phyloP scores from a whole-genome alignment of 495 filamentous ascomycete species.

The Penicillium parvum region DNA sequence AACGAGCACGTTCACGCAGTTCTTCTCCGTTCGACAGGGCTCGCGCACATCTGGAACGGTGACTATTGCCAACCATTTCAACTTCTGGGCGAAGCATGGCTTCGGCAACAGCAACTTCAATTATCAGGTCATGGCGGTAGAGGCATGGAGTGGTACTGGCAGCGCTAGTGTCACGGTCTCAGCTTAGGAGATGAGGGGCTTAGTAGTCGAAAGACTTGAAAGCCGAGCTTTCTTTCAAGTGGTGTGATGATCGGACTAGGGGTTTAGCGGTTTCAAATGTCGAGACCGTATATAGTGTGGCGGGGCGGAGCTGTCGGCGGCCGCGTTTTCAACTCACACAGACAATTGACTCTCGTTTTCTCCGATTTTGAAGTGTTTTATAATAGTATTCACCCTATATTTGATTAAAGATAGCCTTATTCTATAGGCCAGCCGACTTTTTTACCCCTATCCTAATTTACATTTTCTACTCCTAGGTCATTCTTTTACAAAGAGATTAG shows the following conservation, averaged over 20 bases:
- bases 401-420: too few relatives aligned
- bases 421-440: too few relatives aligned
- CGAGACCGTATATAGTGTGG: constrained; percentile 5
- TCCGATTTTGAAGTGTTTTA: too few relatives aligned
- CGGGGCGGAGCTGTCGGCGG: constrained; percentile 3
- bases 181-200: constrained; percentile 3
- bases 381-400: too few relatives aligned
- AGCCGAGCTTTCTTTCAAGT: constrained; percentile 2
- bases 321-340: not conserved
- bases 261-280: not conserved
- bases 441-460: too few relatives aligned
- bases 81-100: constrained; percentile 13
- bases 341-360: not conserved
- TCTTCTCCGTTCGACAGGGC: constrained; percentile 12
- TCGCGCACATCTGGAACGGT: constrained; percentile 15
- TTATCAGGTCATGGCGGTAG: constrained; percentile 10
- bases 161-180: constrained; percentile 12
- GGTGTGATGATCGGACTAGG: constrained; percentile 1
- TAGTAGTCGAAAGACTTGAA: constrained; percentile 1
- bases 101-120: constrained; percentile 11
- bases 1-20: constrained; percentile 16
- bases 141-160: constrained; percentile 11
- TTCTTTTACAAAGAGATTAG: too few relatives aligned
- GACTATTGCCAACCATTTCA: constrained; percentile 14
- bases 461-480: too few relatives aligned